phyloP scores from a whole-genome alignment of 768 basidiomycete genomes.

The Lentinula sp. region DNA sequence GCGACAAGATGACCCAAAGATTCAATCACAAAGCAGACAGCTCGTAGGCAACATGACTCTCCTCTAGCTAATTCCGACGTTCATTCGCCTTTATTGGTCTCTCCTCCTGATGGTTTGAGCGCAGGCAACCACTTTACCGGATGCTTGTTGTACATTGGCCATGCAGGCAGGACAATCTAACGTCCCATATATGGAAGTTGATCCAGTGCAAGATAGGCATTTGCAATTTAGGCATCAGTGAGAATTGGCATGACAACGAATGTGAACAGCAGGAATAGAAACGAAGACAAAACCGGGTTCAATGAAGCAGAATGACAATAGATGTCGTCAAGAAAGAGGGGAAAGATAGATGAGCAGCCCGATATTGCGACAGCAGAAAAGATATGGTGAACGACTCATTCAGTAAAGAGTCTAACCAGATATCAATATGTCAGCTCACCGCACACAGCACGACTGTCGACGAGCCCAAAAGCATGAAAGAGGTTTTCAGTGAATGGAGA shows the following conservation, averaged over 20 bases:
- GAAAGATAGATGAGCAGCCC: too few relatives aligned
- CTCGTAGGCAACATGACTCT: too few relatives aligned
- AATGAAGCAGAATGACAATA: too few relatives aligned
- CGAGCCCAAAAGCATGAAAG: conserved; percentile 43
- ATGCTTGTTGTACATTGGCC: conserved; percentile 60
- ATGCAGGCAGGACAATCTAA: conserved; percentile 61
- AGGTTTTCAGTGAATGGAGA: conserved; percentile 46
- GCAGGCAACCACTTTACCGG: conserved; percentile 56
- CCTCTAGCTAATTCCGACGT: not conserved
- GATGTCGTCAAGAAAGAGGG: too few relatives aligned
- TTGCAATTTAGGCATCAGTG: not conserved
- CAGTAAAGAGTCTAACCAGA: not conserved
- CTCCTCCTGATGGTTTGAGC: conserved; percentile 21
- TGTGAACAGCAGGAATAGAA: not conserved
- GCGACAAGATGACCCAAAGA: too few relatives aligned
- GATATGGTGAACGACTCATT: not conserved
- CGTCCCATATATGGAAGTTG: not conserved
- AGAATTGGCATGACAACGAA: not conserved
- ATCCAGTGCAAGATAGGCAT: not conserved
- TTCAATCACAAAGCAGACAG: too few relatives aligned
- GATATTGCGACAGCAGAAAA: not conserved
- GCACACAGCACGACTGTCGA: conserved; percentile 31
- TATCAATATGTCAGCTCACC: conserved; percentile 24
- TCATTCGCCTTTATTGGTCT: conserved; percentile 13
- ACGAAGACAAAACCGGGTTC: too few relatives aligned